Percentiles rank a stretch among this genome's conserved stretches.
Conservation (phyloP, 768 basidiomycete species). For the Agaricus sinodeliciosus region DNA sequence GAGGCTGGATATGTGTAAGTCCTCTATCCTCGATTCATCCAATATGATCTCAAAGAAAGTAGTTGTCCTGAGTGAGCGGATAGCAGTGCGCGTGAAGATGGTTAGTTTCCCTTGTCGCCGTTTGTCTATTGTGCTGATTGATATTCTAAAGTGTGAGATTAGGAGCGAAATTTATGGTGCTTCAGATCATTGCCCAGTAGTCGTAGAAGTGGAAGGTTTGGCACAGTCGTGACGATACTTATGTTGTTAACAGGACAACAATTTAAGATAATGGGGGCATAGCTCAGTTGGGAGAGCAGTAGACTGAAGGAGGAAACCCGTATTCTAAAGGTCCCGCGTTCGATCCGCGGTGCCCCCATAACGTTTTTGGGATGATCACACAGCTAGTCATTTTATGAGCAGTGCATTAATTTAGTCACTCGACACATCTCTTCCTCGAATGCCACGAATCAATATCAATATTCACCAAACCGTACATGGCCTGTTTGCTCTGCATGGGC, state of each 20-base stretch:
- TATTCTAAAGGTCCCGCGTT: conserved; percentile 67
- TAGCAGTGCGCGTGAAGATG: conserved; percentile 57
- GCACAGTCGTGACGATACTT: background rate
- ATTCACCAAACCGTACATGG: conserved; percentile 81
- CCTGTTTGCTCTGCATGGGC: conserved; percentile 85
- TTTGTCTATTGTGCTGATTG: background rate
- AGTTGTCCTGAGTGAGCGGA: conserved; percentile 75
- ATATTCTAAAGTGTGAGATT: conserved; percentile 60
- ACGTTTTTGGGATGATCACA: conserved; percentile 8
- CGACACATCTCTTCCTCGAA: no score
- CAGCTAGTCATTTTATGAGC: background rate
- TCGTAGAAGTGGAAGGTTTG: conserved; percentile 63
- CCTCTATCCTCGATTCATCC: background rate
- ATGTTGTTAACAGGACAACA: background rate
- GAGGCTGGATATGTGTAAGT: conserved; percentile 80
- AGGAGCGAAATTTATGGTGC: conserved; percentile 81
- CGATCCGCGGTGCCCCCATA: conserved; percentile 68
- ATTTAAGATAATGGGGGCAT: conserved; percentile 29
- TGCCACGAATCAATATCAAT: conserved; percentile 38
- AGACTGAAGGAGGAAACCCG: conserved; percentile 52
- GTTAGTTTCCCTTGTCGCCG: conserved; percentile 18
- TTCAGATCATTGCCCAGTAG: conserved; percentile 79
- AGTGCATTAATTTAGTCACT: no score
- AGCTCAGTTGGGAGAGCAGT: conserved; percentile 67
- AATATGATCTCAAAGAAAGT: background rate